These are phyloP conservation scores for Lactarius sp. DNA, from an alignment of 768 basidiomycete genomes.

Conservation along the genomic window DNA sequence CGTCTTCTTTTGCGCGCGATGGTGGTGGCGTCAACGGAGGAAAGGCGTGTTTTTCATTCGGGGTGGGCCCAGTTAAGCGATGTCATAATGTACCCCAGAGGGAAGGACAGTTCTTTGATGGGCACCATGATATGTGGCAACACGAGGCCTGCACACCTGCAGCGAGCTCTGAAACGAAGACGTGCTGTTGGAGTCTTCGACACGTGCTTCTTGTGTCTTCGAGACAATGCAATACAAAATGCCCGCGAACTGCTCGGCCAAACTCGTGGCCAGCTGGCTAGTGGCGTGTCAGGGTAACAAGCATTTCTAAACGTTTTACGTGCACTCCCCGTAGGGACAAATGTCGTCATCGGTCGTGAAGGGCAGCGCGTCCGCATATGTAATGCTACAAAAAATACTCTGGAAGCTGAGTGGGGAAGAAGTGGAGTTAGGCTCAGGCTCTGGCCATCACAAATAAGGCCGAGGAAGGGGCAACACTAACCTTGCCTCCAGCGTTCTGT, in stretches of 20 bases:
- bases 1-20: constrained; percentile 28
- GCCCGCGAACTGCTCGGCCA: background rate
- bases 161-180: constrained; percentile 3
- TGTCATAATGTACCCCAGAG: constrained; percentile 14
- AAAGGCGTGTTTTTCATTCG: constrained; percentile 21
- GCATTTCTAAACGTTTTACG: constrained; percentile 15
- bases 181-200: background rate
- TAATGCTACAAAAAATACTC: constrained; percentile 64
- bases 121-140: constrained; percentile 7
- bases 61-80: constrained; percentile 10
- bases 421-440: constrained; percentile 15
- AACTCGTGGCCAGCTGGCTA: background rate
- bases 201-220: constrained; percentile 4
- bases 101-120: constrained; percentile 14
- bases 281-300: constrained; percentile 10
- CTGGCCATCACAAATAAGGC: background rate
- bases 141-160: constrained; percentile 10
- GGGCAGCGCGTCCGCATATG: constrained; percentile 17
- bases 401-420: constrained; percentile 47
- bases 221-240: constrained; percentile 7
- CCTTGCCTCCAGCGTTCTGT: constrained; percentile 70
- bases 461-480: constrained; percentile 31
- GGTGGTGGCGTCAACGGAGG: constrained; percentile 22
- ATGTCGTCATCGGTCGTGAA: constrained; percentile 19
- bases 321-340: constrained; percentile 17